These are phyloP conservation scores for Ophiocordyceps sinensis DNA, from an alignment of 2,329 filamentous ascomycete genomes.

Conservation along the genomic window DNA sequence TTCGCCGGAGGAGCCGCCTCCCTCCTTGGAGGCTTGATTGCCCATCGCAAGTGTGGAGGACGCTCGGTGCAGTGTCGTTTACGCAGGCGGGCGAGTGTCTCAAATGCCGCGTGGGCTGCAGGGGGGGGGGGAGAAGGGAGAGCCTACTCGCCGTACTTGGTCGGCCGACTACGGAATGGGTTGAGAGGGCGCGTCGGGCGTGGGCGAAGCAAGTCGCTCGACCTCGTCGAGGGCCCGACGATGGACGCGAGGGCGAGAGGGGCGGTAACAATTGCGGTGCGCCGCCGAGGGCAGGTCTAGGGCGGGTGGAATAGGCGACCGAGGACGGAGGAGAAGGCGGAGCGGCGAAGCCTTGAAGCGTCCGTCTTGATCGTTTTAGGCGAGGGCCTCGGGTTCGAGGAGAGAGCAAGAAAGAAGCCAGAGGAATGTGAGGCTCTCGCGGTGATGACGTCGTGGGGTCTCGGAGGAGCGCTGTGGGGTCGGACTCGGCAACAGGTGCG, in stretches of 20 bases:
- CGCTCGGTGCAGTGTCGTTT: neutral
- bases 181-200: neutral
- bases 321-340: constrained; percentile 33
- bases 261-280: neutral
- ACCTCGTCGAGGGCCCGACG: neutral
- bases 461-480: constrained; percentile 5
- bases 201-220: neutral
- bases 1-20: constrained; percentile 30
- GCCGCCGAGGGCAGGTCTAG: constrained; percentile 18
- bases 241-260: neutral
- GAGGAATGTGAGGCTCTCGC: neutral
- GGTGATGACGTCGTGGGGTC: constrained; percentile 8
- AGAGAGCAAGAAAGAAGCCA: constrained; percentile 2
- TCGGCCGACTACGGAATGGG: neutral
- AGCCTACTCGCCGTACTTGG: neutral
- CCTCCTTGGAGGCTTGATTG: constrained; percentile 56
- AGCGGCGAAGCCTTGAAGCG: constrained; percentile 28
- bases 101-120: constrained; percentile 14
- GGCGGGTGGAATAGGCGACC: constrained; percentile 39
- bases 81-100: constrained; percentile 8
- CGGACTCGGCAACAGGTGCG: constrained; percentile 5
- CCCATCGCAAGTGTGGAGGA: constrained; percentile 40
- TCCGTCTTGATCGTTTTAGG: constrained; percentile 32
- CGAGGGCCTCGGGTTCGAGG: too few relatives aligned
- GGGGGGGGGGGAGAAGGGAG: constrained; percentile 3